Evolutionary conservation across 202 grass and related monocot species (phyloP).

Genomic region (Carex sylvatica): DNA sequence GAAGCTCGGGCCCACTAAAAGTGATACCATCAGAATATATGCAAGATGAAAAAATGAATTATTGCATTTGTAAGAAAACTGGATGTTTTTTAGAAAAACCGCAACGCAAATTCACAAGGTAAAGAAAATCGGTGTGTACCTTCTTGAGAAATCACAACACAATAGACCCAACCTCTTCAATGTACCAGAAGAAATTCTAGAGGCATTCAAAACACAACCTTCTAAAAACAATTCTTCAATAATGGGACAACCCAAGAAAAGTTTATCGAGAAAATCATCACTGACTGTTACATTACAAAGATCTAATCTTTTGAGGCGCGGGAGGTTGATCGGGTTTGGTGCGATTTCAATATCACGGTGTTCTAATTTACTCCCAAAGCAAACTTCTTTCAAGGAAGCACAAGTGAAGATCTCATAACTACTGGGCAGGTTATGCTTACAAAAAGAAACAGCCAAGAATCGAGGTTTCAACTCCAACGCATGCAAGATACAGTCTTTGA

Average conservation of each 20-base stretch:
- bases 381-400: neutral
- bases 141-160: too few species aligned
- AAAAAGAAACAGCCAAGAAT: neutral
- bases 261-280: neutral
- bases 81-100: too few species aligned
- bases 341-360: neutral
- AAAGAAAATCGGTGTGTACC: too few species aligned
- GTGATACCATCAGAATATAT: too few species aligned
- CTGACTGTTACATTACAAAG: neutral
- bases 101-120: too few species aligned
- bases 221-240: constrained; percentile 6
- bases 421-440: neutral
- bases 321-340: neutral
- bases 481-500: neutral
- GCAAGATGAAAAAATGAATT: too few species aligned
- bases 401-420: neutral
- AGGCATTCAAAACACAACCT: neutral
- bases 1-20: too few species aligned
- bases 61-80: too few species aligned
- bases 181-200: neutral
- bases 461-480: neutral
- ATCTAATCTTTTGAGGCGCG: neutral
- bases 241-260: neutral
- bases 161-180: neutral
- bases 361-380: neutral